Conservation (phyloP, 78 protist species). For the Carpediemonas membranifera region DNA sequence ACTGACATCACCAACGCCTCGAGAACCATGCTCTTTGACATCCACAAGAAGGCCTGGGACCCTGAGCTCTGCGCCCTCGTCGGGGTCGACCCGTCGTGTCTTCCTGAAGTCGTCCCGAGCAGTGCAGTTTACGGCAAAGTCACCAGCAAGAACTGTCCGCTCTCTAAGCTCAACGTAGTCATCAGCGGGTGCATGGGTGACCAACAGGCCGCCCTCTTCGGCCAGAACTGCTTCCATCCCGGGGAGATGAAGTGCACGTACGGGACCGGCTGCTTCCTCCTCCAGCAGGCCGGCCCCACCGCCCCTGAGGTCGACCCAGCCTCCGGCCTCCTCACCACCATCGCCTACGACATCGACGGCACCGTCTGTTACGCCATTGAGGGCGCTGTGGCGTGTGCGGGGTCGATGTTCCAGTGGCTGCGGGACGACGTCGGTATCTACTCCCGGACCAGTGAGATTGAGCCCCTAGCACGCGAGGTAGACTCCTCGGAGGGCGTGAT, state of each 20-base stretch:
- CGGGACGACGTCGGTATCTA: no score
- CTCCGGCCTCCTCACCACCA: background rate
- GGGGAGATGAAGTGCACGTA: constrained; percentile 20
- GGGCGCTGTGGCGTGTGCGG: constrained; percentile 75
- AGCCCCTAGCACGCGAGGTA: no score
- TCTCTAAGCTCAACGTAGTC: background rate
- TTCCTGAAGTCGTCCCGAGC: background rate
- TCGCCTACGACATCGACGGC: background rate
- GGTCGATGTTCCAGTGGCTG: constrained; percentile 65
- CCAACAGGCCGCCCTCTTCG: constrained; percentile 89
- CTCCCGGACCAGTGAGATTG: no score
- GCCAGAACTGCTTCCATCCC: constrained; percentile 42
- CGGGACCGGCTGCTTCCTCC: constrained; percentile 91
- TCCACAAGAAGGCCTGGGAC: constrained; percentile 74
- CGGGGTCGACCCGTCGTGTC: background rate
- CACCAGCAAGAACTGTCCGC: background rate
- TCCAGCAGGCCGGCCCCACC: constrained; percentile 66
- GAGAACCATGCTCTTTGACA: constrained; percentile 85
- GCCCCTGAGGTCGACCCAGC: constrained; percentile 32
- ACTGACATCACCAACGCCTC: constrained; percentile 93
- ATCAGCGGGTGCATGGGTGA: constrained; percentile 58
- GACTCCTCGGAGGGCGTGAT: background rate
- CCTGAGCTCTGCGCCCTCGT: constrained; percentile 21
- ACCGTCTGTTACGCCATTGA: background rate
- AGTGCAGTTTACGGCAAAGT: constrained; percentile 8